Percentiles rank a stretch among this genome's conserved stretches.
Evolutionary conservation across 208 protist genomes (phyloP).

Genomic region (Trypanosoma avium): DNA sequence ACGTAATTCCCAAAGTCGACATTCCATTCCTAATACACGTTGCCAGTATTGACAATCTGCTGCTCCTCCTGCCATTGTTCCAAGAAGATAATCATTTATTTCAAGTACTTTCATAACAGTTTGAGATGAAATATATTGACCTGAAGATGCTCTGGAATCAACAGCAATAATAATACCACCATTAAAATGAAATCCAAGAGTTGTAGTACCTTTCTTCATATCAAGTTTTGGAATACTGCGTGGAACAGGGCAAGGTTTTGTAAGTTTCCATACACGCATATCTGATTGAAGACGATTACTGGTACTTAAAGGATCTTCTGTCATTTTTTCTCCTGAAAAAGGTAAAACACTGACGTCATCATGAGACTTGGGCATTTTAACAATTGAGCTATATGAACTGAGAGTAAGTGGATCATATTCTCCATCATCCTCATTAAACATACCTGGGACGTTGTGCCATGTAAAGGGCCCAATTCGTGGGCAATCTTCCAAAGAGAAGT

Average conservation of each 20-base stretch:
- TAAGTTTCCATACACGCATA: conserved; percentile 73
- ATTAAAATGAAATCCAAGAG: conserved; percentile 98
- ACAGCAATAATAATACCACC: conserved; percentile 99
- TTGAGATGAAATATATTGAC: conserved; percentile 98
- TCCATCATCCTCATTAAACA: conserved; percentile 29
- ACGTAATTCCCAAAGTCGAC: conserved; percentile 92
- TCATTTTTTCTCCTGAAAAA: conserved; percentile 57
- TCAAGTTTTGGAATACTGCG: conserved; percentile 82
- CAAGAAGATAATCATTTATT: conserved; percentile 99
- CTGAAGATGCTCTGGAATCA: conserved; percentile 98
- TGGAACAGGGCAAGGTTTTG: conserved; percentile 74
- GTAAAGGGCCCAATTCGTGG: conserved; percentile 82
- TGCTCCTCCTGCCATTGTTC: conserved; percentile 99
- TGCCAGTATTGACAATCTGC: conserved; percentile 99
- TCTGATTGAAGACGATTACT: conserved; percentile 59
- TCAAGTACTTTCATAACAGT: conserved; percentile 99
- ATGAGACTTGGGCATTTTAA: conserved; percentile 2
- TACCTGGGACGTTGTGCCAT: conserved; percentile 57
- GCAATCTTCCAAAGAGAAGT: conserved; percentile 78
- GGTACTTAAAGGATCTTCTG: conserved; percentile 75
- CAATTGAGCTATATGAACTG: conserved; percentile 31
- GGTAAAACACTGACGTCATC: conserved; percentile 37
- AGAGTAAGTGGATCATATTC: conserved; percentile 25
- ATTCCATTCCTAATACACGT: conserved; percentile 95
- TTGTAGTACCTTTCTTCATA: conserved; percentile 98